Evolutionary conservation across 1,284 basidiomycete species (phyloP), one percentile per base, ranked within the genome.

Genomic region (Ganoderma lingzhi): DNA sequence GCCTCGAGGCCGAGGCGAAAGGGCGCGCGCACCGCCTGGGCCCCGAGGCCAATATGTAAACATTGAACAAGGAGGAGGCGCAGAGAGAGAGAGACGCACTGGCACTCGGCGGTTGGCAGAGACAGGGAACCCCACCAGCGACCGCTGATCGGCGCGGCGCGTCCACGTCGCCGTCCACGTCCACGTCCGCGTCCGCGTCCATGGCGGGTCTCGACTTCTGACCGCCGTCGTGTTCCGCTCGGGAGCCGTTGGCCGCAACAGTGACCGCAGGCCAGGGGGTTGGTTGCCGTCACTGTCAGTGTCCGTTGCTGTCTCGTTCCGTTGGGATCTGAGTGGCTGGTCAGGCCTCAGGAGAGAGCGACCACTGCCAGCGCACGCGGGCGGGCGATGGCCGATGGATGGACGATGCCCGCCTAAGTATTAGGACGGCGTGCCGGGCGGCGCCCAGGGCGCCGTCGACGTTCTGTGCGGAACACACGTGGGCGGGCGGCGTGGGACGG

Each of bases 401-500:
- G 35, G 35, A 35, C 35, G 19, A 53, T 39, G 37, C 44, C 55
- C 19, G 53, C 48, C 32, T 42, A 23, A 23, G 23, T 23, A 23
- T 23, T 23, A 41, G 32, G 42, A 48, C 62, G 68, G 58, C 42
- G 56, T 53, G 65, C 58, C 58, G 69, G 64, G 56, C 69, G 64
- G 39, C 59, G 67, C 65, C 23, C 23, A 23, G 69, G 56, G 67
- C 71, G 66, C 67, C 58, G 72, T 69, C 63, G 70, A 66, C 45
- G 32, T 65, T 76, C 69, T 72, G 69, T 72, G 66, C 66, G 35
- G 75, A 75, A 74, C 70, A 66, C 75, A 76, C 75, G 76, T 76
- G 76, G 74, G 72, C 75, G 76, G 71, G 72, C 23, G 69, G 67
- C 73, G 73, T 74, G 75, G 65, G 74, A 68, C 65, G 64, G 32